Base-by-base conservation (phyloP, 2,329 filamentous ascomycete genomes). In the Mycosphaerelloides madeirae region DNA sequence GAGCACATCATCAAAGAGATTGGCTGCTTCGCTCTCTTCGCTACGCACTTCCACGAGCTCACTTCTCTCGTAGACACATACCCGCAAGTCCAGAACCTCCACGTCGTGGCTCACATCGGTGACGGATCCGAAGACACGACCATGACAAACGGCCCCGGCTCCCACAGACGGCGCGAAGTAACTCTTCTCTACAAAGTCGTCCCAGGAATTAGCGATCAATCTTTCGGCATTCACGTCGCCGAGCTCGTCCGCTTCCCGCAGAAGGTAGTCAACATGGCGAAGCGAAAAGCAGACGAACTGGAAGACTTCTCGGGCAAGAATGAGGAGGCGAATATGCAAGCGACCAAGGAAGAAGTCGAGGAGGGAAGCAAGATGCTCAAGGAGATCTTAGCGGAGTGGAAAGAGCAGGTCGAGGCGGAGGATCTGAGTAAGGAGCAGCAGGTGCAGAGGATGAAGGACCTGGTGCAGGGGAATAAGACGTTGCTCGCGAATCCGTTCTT, bases 251-350 rank as follows among this genome's bases (percentile, higher is more conserved):
- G 90, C 34, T 98, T 98, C 71, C 93, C 93, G 0, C 84, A 88
- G 57, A 98, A 98, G 71, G 94, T 98, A 13, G 86, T 98, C 49
- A 88, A 89, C 53, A 98, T 98, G 94, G 93, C 93, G n/a, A 95
- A 95, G 71, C 81, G 93, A 57, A 98, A 98, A 72, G 93, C 93
- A 0, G 93, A 97, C 66, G 94, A 98, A 74, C 76, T 98, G 29
- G 93, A 98, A 66, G 93, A 98, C 65, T 98, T 98, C 59, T 85
- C 86, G 0, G 79, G 79, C 39, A 90, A 89, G 69, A 81, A 87
- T 15, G 63, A 76, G 34, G 62, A 74, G 6, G 14, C 33, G 29
- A 43, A 48, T n/a, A 66, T 77, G 33, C 70, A 79, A 55, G 88
- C 87, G 63, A 85, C 78, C 53, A 89, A 88, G 59, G 79, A 89